phyloP scores from a whole-genome alignment of 2,329 filamentous ascomycete genomes.

The Ceratocystis eucalypticola region DNA sequence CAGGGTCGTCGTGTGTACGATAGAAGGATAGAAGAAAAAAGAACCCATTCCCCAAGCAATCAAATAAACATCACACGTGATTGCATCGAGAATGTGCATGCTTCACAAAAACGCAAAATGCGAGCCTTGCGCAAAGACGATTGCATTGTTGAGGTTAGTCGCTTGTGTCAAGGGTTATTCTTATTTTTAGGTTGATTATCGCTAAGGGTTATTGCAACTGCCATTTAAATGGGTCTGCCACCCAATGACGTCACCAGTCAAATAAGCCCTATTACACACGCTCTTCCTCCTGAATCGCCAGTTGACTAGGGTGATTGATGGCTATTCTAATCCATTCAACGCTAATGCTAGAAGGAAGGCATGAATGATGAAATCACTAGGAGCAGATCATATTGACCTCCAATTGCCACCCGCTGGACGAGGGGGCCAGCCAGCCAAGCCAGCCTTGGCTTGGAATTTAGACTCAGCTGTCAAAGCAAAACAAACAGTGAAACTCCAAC shows the following conservation, averaged over 20 bases:
- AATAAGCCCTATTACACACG: background rate
- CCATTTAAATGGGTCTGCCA: background rate
- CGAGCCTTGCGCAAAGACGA: background rate
- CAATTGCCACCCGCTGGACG: no score
- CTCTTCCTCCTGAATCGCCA: background rate
- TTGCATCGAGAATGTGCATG: background rate
- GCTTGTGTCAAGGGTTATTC: background rate
- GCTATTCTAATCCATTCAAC: background rate
- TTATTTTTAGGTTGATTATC: background rate
- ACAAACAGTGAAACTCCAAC: background rate
- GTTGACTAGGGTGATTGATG: background rate
- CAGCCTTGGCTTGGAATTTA: background rate
- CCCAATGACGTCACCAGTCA: background rate
- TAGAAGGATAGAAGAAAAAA: background rate
- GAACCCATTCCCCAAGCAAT: background rate
- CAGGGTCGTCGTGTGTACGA: no score
- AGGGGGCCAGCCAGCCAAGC: no score
- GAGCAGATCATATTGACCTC: no score
- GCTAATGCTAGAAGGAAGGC: background rate
- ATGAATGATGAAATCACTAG: background rate
- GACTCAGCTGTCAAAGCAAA: slow-evolving; percentile 1
- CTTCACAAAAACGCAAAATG: background rate
- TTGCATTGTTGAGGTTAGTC: background rate
- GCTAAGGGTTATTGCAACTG: background rate
- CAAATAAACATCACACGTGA: background rate